A percentile compares a stretch with the other conserved stretches of the same genome.
phyloP scores from a whole-genome alignment of 1,139 yeast species.

The Arxiozyma heterogenica region DNA sequence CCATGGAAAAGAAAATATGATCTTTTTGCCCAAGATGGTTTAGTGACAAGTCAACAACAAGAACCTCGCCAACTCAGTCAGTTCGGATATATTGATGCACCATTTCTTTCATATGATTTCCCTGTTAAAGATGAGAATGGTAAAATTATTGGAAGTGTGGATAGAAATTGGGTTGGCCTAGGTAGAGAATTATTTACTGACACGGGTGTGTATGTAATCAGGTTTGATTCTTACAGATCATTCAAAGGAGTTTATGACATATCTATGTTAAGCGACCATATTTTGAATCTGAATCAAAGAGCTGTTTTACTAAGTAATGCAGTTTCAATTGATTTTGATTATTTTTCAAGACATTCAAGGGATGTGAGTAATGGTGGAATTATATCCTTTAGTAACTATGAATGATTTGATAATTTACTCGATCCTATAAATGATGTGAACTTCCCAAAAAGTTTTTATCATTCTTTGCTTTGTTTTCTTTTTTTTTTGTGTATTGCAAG shows the following conservation, averaged over 20 bases:
- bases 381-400: conserved; percentile 32
- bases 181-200: conserved; percentile 91
- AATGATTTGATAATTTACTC: conserved; percentile 1
- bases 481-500: neutral
- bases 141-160: conserved; percentile 62
- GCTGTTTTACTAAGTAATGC: conserved; percentile 83
- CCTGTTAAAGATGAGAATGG: conserved; percentile 57
- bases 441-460: neutral
- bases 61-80: conserved; percentile 16
- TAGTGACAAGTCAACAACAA: conserved; percentile 6
- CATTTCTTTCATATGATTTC: conserved; percentile 77
- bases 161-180: conserved; percentile 90
- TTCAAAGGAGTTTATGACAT: conserved; percentile 24
- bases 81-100: conserved; percentile 81
- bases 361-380: conserved; percentile 36
- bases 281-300: conserved; percentile 65
- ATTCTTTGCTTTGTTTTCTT: too few relatives aligned
- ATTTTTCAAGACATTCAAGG: conserved; percentile 80
- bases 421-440: neutral
- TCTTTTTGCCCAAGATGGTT: conserved; percentile 37
- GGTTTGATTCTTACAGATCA: conserved; percentile 61
- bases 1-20: conserved; percentile 84
- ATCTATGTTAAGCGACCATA: conserved; percentile 17
- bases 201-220: conserved; percentile 79
- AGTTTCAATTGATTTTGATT: conserved; percentile 87